Evolutionary conservation across 2,329 filamentous ascomycete genomes (phyloP), one percentile per base, ranked within the genome.

Genomic region (Cytospora piceicola): DNA sequence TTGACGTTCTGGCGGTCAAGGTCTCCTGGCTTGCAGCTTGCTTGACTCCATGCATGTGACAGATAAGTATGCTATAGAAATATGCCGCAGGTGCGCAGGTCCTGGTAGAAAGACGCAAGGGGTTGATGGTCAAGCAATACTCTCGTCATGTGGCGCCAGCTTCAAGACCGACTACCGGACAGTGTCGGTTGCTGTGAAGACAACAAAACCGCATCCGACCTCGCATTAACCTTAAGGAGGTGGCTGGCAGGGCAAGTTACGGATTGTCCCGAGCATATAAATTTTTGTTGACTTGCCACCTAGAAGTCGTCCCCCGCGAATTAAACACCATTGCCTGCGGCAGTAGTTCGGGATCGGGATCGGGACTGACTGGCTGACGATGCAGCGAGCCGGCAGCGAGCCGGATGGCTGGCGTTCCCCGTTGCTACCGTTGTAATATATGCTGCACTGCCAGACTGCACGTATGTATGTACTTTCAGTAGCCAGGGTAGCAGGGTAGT

Each of bases 1-100:
- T 65, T 61, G 61, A 57, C 49, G n/a, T 65, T 64, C 22, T 66
- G 52, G 54, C 64, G 55, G 64, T 66, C 64, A 66, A 39, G 56
- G 54, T 63, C 42, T 58, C 34, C 34, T 66, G 64, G 54, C 60
- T 56, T 60, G 24, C 24, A 24, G 17, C 52, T 53, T 54, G 51
- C 64, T n/a, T 12, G 46, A 36, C 58, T 56, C 24, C 49, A 24
- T 20, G 49, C 60, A 32, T 63, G 49, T 39, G 51, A 29, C 34
- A 24, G 36, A 34, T 58, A n/a, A n/a, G n/a, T n/a, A 55, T 60
- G 61, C 58, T 56, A 58, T 51, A 24, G 46, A 24, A 36, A 11
- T 24, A 49, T 49, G 22, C 22, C 46, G 52, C 36, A 55, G 7
- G 20, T 29, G 27, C 27, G 27, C 27, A 29, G 3, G 27, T 36